phyloP scores from a whole-genome alignment of 345 rosid genomes.

The Noccaea bulbosa region DNA sequence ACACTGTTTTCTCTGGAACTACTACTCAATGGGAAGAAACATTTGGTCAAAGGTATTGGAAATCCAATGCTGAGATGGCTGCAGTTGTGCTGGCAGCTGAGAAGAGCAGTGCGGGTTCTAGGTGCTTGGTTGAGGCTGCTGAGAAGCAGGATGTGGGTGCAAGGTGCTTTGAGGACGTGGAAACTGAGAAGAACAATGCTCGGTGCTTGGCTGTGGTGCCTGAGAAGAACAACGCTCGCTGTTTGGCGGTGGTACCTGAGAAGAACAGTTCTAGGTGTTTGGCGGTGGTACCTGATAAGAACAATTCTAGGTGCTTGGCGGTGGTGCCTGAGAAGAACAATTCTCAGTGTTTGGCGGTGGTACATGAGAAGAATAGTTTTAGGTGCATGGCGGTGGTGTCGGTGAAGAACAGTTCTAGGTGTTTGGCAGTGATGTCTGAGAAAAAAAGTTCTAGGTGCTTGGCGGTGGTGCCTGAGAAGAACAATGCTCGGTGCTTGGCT shows the following conservation, averaged over 20 bases:
- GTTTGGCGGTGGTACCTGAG: neutral
- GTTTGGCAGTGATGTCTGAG: neutral
- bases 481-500: neutral
- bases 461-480: neutral
- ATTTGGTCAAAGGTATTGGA: constrained; percentile 74
- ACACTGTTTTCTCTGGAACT: constrained; percentile 69
- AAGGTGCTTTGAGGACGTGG: neutral
- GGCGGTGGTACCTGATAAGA: neutral
- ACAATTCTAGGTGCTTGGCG: neutral
- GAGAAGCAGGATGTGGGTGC: neutral
- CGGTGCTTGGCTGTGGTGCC: neutral
- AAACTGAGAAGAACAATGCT: neutral
- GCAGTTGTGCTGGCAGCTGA: neutral
- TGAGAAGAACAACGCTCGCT: neutral
- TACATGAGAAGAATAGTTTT: neutral
- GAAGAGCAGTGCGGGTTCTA: neutral
- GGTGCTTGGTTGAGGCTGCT: neutral
- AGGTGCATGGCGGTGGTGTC: neutral
- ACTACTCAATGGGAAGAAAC: constrained; percentile 77
- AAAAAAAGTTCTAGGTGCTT: neutral
- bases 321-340: neutral
- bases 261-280: neutral
- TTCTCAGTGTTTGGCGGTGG: neutral
- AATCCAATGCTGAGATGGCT: constrained; percentile 53
- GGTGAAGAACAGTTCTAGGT: neutral